phyloP scores from a whole-genome alignment of 495 filamentous ascomycete genomes.

The Neurospora hispaniola region DNA sequence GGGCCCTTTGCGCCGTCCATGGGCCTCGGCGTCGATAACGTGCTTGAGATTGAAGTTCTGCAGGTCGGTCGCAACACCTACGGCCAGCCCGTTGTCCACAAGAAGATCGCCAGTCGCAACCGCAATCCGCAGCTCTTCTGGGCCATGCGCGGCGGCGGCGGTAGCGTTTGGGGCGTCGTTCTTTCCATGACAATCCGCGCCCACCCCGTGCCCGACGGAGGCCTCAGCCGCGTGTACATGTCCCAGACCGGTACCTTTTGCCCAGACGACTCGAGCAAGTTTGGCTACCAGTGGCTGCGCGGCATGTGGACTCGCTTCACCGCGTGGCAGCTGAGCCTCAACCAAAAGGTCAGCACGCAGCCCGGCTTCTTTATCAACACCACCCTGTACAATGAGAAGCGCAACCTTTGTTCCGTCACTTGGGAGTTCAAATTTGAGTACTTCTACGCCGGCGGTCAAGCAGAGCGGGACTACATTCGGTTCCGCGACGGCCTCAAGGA shows the following conservation, averaged over 20 bases:
- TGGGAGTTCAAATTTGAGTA: conserved; percentile 2
- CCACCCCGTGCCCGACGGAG: conserved; percentile 10
- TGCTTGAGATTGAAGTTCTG: conserved; percentile 48
- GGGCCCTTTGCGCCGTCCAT: conserved; percentile 37
- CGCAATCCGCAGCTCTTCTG: conserved; percentile 41
- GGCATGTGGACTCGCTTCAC: background rate
- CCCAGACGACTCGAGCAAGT: background rate
- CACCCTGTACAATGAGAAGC: background rate
- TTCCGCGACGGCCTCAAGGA: conserved; percentile 1
- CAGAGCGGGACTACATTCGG: background rate
- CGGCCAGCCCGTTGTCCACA: conserved; percentile 25
- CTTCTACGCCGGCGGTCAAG: background rate
- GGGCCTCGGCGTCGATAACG: conserved; percentile 51
- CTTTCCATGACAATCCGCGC: conserved; percentile 32
- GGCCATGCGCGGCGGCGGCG: conserved; percentile 50
- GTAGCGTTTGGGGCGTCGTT: conserved; percentile 45
- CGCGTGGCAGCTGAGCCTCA: conserved; percentile 1
- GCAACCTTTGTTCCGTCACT: background rate
- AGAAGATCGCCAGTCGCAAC: conserved; percentile 25
- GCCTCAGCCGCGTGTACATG: background rate
- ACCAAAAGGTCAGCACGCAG: conserved; percentile 3
- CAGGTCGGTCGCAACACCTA: conserved; percentile 34
- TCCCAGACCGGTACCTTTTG: background rate
- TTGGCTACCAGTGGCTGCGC: conserved; percentile 2
- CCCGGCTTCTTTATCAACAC: conserved; percentile 2